Base-by-base conservation (phyloP, 306 rosid genomes). In the Mimosa bimucronata region DNA sequence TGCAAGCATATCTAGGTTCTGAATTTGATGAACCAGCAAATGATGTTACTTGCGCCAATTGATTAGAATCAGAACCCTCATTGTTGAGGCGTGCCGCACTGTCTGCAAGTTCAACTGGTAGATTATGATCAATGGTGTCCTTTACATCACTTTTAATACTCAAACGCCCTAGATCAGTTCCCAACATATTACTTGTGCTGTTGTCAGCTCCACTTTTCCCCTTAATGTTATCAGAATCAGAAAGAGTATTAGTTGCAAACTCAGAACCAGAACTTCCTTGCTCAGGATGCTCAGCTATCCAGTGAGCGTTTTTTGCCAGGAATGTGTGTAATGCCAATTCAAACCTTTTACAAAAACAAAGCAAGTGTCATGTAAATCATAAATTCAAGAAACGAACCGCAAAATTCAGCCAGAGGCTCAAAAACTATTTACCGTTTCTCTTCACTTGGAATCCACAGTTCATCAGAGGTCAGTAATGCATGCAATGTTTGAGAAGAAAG, bases 401-500 rank as follows among this genome's bases (percentile, higher is more conserved):
- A 83, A 85, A 86, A 74, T 44, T 52, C 15, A 72, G 68, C 40
- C 53, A 77, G 66, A 86, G 75, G 80, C 45, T 42, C 6, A 23
- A 19, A 80, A 50, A 45, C 72, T 83, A 75, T 87, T 84, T 78
- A 93, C 99, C 97, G 83, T 82, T 85, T 92, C 88, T 95, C 99
- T 87, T 95, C 99, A 75, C 88, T 88, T 50, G 88, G 86, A 70
- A 93, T 90, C 99, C 99, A 95, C 77, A 95, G 87, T 77, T 95
- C 92, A 77, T 93, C 87, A 45, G 93, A 89, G 80, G 98, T 93
- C 82, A 95, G 86, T 80, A 95, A 84, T 60, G 92, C 88, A 90
- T 93, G 91, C 81, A 92, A 85, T 41, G 99, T 95, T 82, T 90
- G 98, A 74, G 96, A 84, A 9, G 98, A 95, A 89, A 95, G 97